These are phyloP conservation scores for Diatrype stigma DNA, from an alignment of 2,329 filamentous ascomycete species.

Conservation along the genomic window DNA sequence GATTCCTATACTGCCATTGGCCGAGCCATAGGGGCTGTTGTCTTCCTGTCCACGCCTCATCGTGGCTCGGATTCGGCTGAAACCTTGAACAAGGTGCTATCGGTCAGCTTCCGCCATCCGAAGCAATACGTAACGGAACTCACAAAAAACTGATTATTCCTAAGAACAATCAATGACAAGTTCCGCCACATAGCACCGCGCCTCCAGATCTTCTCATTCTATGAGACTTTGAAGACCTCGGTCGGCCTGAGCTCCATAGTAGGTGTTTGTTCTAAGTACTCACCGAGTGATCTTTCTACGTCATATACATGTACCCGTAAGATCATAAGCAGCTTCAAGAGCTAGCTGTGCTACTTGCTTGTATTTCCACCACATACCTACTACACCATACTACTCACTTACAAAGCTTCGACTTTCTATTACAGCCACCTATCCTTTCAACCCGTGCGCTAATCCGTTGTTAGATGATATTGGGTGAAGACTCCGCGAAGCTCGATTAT, in stretches of 20 bases:
- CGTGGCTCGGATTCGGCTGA: conserved; percentile 4
- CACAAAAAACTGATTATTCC: conserved; percentile 1
- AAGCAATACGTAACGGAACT: conserved; percentile 8
- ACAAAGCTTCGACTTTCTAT: too few relatives aligned
- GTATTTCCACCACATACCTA: too few relatives aligned
- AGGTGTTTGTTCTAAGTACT: too few relatives aligned
- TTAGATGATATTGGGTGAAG: conserved; percentile 5
- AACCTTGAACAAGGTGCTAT: conserved; percentile 4
- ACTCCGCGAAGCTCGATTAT: conserved; percentile 6
- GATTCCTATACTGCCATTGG: background rate
- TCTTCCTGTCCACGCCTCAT: conserved; percentile 9
- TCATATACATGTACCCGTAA: too few relatives aligned
- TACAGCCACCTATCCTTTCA: too few relatives aligned
- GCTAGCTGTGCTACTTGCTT: too few relatives aligned
- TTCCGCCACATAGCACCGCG: conserved; percentile 6
- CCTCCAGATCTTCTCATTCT: conserved; percentile 10
- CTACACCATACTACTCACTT: too few relatives aligned
- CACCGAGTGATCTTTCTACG: too few relatives aligned
- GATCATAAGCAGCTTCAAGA: too few relatives aligned
- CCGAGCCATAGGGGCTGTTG: conserved; percentile 2
- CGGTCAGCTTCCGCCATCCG: conserved; percentile 4
- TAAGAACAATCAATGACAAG: conserved; percentile 8
- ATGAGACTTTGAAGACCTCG: conserved; percentile 8
- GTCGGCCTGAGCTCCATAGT: conserved; percentile 4
- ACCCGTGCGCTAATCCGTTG: background rate